Percentiles rank a stretch among this genome's conserved stretches.
Conservation (phyloP, 2,329 filamentous ascomycete genomes). For the Fusarium transvaalense region DNA sequence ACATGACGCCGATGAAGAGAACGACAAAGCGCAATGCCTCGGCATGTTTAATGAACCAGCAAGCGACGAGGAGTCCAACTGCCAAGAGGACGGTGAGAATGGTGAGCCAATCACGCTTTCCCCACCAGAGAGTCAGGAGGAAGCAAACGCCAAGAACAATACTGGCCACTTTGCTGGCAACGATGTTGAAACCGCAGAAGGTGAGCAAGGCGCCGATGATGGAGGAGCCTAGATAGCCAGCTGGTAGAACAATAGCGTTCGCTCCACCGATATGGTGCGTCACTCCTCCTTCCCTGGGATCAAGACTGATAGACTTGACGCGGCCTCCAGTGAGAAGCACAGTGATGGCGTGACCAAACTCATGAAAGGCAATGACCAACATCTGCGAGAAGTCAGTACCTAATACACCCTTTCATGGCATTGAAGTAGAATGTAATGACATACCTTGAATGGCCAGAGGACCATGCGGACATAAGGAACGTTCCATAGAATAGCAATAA, state of each 20-base stretch:
- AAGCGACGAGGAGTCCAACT: slow-evolving; percentile 77
- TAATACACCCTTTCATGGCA: not conserved
- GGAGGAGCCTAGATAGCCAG: slow-evolving; percentile 82
- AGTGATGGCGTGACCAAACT: slow-evolving; percentile 81
- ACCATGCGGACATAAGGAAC: slow-evolving; percentile 80
- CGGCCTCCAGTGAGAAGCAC: slow-evolving; percentile 78
- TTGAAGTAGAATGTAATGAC: slow-evolving; percentile 8
- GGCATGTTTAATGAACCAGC: slow-evolving; percentile 84
- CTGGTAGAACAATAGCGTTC: slow-evolving; percentile 77
- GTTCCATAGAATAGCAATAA: slow-evolving; percentile 84
- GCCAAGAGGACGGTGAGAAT: slow-evolving; percentile 77
- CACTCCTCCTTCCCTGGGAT: slow-evolving; percentile 83
- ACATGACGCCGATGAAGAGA: slow-evolving; percentile 87
- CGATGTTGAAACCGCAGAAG: slow-evolving; percentile 85
- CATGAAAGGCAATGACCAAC: slow-evolving; percentile 87
- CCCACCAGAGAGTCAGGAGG: slow-evolving; percentile 85
- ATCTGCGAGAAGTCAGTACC: slow-evolving; percentile 63
- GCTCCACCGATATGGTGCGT: slow-evolving; percentile 82
- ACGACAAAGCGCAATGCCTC: slow-evolving; percentile 80
- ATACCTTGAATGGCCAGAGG: slow-evolving; percentile 84
- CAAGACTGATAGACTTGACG: slow-evolving; percentile 80
- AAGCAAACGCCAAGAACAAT: slow-evolving; percentile 80
- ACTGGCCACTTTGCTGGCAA: slow-evolving; percentile 83
- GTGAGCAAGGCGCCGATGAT: slow-evolving; percentile 82
- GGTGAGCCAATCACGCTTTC: slow-evolving; percentile 81